phyloP scores from a whole-genome alignment of 441 rosid species.

The Raphanus hybrid region DNA sequence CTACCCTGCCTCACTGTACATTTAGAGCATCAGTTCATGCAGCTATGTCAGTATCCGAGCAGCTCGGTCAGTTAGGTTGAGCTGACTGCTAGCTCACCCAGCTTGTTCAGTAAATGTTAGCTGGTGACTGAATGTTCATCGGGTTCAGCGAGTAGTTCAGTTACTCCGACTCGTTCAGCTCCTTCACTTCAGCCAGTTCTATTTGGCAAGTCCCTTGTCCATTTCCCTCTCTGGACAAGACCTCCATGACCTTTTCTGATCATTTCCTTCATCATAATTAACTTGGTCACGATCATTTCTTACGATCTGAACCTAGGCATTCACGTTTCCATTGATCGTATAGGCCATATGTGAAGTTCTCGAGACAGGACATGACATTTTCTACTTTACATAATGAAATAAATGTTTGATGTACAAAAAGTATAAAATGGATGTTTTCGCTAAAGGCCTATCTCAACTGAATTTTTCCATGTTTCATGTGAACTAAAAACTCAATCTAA shows the following conservation, averaged over 20 bases:
- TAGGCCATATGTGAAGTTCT: neutral
- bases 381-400: too few relatives aligned
- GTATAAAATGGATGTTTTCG: neutral
- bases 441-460: neutral
- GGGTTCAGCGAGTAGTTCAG: neutral
- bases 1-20: neutral
- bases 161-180: neutral
- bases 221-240: neutral
- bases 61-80: neutral
- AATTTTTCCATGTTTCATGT: slow-evolving; percentile 3
- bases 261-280: neutral
- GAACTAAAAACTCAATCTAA: slow-evolving; percentile 3
- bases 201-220: neutral
- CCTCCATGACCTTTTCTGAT: neutral
- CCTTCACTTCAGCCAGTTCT: neutral
- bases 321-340: neutral
- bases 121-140: neutral
- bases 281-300: neutral
- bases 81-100: neutral
- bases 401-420: too few relatives aligned
- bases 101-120: neutral
- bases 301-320: neutral
- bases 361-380: too few relatives aligned
- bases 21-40: neutral
- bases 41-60: neutral